These are phyloP conservation scores for Camillea tinctor DNA, from an alignment of 2,329 filamentous ascomycete genomes.

Conservation along the genomic window DNA sequence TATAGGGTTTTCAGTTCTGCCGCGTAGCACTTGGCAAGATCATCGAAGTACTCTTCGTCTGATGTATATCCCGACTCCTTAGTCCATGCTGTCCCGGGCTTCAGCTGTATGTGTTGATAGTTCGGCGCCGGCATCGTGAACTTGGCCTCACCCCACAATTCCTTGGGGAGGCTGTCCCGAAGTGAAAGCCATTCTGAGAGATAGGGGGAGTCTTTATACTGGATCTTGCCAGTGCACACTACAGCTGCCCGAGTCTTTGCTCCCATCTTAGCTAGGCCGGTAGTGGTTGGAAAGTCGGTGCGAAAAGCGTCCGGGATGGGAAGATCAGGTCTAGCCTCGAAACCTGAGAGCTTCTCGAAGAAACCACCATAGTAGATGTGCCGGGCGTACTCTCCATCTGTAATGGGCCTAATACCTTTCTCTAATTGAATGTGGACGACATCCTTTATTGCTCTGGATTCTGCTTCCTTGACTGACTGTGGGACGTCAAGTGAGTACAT, in stretches of 20 bases:
- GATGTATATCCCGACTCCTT: slow-evolving; percentile 46
- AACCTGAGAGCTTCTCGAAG: slow-evolving; percentile 47
- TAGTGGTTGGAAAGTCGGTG: slow-evolving; percentile 42
- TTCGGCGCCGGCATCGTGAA: slow-evolving; percentile 60
- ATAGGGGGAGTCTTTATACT: slow-evolving; percentile 41
- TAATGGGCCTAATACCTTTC: slow-evolving; percentile 61
- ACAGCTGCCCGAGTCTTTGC: slow-evolving; percentile 36
- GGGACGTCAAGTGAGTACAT: slow-evolving; percentile 31
- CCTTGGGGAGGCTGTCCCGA: slow-evolving; percentile 43
- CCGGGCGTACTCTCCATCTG: slow-evolving; percentile 66
- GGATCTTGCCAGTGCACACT: slow-evolving; percentile 37
- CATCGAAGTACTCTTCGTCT: slow-evolving; percentile 52
- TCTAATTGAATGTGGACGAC: slow-evolving; percentile 65
- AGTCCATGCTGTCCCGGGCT: slow-evolving; percentile 48
- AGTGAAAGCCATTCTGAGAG: slow-evolving; percentile 39
- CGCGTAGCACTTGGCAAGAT: slow-evolving; percentile 53
- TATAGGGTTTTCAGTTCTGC: slow-evolving; percentile 52
- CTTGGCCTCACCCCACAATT: slow-evolving; percentile 60
- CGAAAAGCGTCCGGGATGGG: slow-evolving; percentile 63
- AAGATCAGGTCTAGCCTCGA: slow-evolving; percentile 53
- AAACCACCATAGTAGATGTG: slow-evolving; percentile 50
- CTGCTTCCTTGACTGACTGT: slow-evolving; percentile 45
- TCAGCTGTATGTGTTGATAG: slow-evolving; percentile 65
- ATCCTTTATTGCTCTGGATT: slow-evolving; percentile 62
- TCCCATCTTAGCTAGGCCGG: slow-evolving; percentile 37